Base-by-base conservation (phyloP, 2,329 filamentous ascomycete genomes). In the Phaeosphaeria sp. region DNA sequence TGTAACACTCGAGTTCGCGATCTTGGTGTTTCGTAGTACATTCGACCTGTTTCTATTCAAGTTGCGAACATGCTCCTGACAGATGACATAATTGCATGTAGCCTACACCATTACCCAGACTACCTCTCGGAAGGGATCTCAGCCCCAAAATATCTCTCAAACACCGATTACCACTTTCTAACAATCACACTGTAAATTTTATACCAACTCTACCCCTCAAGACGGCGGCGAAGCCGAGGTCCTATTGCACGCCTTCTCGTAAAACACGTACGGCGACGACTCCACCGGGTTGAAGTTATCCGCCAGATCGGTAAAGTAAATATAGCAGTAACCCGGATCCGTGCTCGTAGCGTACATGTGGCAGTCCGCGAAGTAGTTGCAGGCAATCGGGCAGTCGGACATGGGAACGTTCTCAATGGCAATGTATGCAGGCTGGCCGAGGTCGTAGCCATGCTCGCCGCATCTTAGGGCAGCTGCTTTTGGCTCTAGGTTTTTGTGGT, bases 321-420 rank as follows among this genome's bases (percentile, higher is more conserved):
- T 22, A 17, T 46, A 46, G 43, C 43, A 46, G 43, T 46, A 46
- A 6, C 43, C 43, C 20, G 43, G 43, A 25, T 46, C 43, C 5
- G 43, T 46, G 25, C 43, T 46, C 17, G 43, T 46, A 4, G 43
- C 43, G 43, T 25, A 46, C 43, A 46, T 25, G 13, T 25, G 43
- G n/a, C 43, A 46, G 17, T 46, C 43, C 13, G 43, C 43, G 21
- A 46, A 46, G 43, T 46, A 46, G 43, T 46, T 46, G 43, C 43
- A 46, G 3, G 43, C 43, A 7, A 46, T 46, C 2, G 43, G 43
- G 21, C 43, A 46, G 21, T 46, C 43, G 11, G 43, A 22, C 43
- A 24, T 46, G 2, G 43, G 43, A 9, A 25, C 43, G 43, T 46
- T 46, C 21, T 46, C 43, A 51, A 56, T 47, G 46, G 54, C 49